These are phyloP conservation scores for Kuraishia borneana DNA, from an alignment of 805 yeast species.

Conservation along the genomic window DNA sequence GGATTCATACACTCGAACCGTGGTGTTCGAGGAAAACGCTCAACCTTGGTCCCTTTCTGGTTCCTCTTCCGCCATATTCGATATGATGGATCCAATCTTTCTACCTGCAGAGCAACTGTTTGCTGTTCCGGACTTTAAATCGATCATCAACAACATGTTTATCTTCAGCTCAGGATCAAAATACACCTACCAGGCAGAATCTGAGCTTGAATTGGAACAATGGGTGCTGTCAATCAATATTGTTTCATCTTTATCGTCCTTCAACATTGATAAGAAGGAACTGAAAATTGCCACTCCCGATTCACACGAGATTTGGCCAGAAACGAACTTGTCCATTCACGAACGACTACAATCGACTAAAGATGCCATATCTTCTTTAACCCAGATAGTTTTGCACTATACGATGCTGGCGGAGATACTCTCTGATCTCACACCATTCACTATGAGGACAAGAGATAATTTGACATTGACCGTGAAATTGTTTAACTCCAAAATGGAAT, in stretches of 20 bases:
- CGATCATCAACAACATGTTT: conserved; percentile 16
- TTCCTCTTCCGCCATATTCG: conserved; percentile 7
- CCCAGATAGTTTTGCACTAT: conserved; percentile 23
- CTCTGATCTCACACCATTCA: conserved; percentile 41
- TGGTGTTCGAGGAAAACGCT: not conserved
- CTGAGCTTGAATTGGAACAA: conserved; percentile 33
- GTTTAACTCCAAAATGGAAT: conserved; percentile 40
- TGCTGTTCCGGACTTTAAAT: conserved; percentile 18
- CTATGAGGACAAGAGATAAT: conserved; percentile 37
- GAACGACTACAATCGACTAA: conserved; percentile 24
- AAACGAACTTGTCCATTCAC: conserved; percentile 12
- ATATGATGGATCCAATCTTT: conserved; percentile 13
- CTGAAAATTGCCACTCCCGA: not conserved
- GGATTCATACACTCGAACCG: not conserved
- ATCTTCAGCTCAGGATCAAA: conserved; percentile 29
- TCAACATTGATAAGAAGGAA: not conserved
- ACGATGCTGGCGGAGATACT: conserved; percentile 25
- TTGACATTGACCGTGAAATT: conserved; percentile 32
- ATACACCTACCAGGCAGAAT: conserved; percentile 28
- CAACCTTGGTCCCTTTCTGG: not conserved
- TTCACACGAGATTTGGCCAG: conserved; percentile 1
- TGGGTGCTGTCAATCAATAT: conserved; percentile 52
- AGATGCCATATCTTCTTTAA: conserved; percentile 22
- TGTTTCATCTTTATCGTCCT: conserved; percentile 32
- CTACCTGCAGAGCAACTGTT: conserved; percentile 12